Percentiles rank a stretch among this genome's conserved stretches.
Conservation (phyloP, 2,329 filamentous ascomycete genomes). For the Coniochaeta ligniaria region DNA sequence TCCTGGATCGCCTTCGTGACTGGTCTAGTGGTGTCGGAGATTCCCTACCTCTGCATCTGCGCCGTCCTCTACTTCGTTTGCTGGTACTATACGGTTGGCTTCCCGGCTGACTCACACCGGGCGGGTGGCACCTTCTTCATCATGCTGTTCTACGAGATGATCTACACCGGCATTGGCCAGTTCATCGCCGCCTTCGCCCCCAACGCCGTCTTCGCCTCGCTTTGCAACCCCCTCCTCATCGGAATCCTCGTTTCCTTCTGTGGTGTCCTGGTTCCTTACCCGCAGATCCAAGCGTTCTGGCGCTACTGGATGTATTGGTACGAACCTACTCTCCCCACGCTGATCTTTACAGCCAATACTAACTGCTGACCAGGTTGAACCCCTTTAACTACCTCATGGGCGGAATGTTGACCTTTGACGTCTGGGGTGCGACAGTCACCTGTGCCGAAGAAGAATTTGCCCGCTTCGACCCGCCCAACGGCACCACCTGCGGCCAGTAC, state of each 20-base stretch:
- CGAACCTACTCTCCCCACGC: no score
- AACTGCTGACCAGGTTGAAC: no score
- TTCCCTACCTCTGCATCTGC: slow-evolving; percentile 61
- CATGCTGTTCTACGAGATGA: slow-evolving; percentile 70
- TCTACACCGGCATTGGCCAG: slow-evolving; percentile 70
- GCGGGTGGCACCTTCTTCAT: slow-evolving; percentile 75
- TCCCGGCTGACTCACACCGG: slow-evolving; percentile 56
- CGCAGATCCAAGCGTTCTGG: slow-evolving; percentile 61
- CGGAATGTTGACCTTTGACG: slow-evolving; percentile 48
- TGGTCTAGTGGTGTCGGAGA: slow-evolving; percentile 58
- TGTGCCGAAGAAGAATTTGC: slow-evolving; percentile 53
- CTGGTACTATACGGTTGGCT: slow-evolving; percentile 68
- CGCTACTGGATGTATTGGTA: slow-evolving; percentile 62
- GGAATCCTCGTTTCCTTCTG: slow-evolving; percentile 70
- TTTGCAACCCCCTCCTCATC: slow-evolving; percentile 69
- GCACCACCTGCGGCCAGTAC: slow-evolving; percentile 54
- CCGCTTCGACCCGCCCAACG: slow-evolving; percentile 50
- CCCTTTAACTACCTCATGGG: slow-evolving; percentile 63
- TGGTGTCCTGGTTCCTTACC: slow-evolving; percentile 66
- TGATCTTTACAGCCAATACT: no score
- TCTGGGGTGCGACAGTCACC: slow-evolving; percentile 45
- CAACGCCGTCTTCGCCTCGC: slow-evolving; percentile 70
- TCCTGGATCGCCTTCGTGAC: slow-evolving; percentile 66
- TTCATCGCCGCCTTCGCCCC: slow-evolving; percentile 82
- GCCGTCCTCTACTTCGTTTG: slow-evolving; percentile 58